Conservation (phyloP, 2,329 filamentous ascomycete genomes). For the Fulvia fulva region DNA sequence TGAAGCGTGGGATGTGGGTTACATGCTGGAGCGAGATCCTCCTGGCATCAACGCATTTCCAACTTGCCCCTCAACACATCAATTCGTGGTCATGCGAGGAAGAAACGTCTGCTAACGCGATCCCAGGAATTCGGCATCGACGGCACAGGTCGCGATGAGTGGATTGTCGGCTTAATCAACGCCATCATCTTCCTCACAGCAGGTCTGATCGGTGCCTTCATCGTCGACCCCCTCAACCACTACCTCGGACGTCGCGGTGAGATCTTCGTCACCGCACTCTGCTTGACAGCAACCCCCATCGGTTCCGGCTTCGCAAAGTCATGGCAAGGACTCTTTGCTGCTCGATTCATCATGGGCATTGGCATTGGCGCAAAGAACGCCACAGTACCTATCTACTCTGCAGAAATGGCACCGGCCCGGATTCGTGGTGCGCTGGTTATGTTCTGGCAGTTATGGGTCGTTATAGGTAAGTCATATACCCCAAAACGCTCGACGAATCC, state of each 20-base stretch:
- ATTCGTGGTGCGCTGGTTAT: constrained; percentile 67
- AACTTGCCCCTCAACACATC: no score
- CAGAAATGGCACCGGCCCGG: constrained; percentile 45
- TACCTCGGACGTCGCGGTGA: constrained; percentile 37
- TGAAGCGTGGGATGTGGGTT: no score
- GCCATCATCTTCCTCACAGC: constrained; percentile 51
- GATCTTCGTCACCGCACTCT: constrained; percentile 43
- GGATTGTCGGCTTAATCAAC: constrained; percentile 45
- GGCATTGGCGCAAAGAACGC: constrained; percentile 40
- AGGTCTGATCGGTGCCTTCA: constrained; percentile 42
- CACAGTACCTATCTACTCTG: constrained; percentile 43
- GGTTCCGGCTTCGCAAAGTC: constrained; percentile 60
- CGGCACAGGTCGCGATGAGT: constrained; percentile 21
- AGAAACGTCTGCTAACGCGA: constrained; percentile 37
- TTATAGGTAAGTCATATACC: constrained; percentile 21
- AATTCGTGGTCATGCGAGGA: no score
- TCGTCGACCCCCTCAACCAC: constrained; percentile 50
- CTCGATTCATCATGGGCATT: constrained; percentile 69
- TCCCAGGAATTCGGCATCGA: constrained; percentile 28
- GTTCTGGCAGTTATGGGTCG: constrained; percentile 70
- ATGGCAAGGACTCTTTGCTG: constrained; percentile 58
- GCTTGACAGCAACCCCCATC: constrained; percentile 60
- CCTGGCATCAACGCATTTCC: constrained; percentile 14
- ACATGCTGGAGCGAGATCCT: neutral
- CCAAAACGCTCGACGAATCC: no score